Base-by-base conservation (phyloP, 2,329 filamentous ascomycete genomes). In the Peltaster fructicola region DNA sequence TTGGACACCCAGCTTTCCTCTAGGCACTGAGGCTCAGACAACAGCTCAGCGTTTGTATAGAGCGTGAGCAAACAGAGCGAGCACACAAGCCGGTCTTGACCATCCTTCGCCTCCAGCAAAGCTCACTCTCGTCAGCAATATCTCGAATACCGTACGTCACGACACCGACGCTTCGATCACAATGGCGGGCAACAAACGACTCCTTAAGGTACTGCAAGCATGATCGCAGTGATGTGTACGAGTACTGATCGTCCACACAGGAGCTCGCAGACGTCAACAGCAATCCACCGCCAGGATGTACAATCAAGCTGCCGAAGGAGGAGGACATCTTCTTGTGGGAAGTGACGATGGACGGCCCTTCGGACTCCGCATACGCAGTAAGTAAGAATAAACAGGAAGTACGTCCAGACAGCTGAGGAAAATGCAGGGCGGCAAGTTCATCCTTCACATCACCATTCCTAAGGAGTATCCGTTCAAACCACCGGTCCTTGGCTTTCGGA, bases 381-480 rank as follows among this genome's bases (percentile, higher is more conserved):
- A 26, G 59, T 52, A 9, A 11, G n/a, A 15, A 11, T 26, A 19
- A 15, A 18, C 10, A 3, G 2, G 25, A 25, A 12, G n/a, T n/a
- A n/a, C n/a, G n/a, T n/a, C n/a, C n/a, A n/a, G n/a, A n/a, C n/a
- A 20, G 12, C 25, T 23, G 23, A 33, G 28, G n/a, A 22, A 14
- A 17, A 8, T 21, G 20, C 34, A 74, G 60, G 73, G 70, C 40
- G 82, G 82, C 44, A 58, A 56, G 37, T 93, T 81, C 65, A 67
- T 68, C 37, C 56, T 93, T 32, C 54, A 72, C 33, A 61, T 92
- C 38, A 62, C 54, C 19, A 69, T 93, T 7, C 81, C 82, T 8
- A 55, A 60, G 39, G 74, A 81, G 44, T 92, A 91, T 59, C 82
- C 82, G 17, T 92, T 91, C 70, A 88, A 88, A 54, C 71, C 81